These are phyloP conservation scores for Meyerozyma smithsonii DNA, from an alignment of 1,139 yeast species.

Conservation along the genomic window DNA sequence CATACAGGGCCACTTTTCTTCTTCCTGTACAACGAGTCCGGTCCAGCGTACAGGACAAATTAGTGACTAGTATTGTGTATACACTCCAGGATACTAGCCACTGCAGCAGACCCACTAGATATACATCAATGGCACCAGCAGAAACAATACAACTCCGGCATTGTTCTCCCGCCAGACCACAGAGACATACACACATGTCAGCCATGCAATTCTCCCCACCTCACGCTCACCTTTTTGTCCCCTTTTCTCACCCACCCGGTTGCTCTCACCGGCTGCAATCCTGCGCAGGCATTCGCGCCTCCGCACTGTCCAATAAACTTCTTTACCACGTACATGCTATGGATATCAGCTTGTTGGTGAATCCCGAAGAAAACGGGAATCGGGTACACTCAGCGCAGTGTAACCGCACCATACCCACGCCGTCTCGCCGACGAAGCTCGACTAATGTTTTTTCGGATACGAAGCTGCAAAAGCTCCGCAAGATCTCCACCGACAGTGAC, in stretches of 20 bases:
- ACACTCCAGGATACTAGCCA: too few relatives aligned
- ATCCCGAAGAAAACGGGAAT: not conserved
- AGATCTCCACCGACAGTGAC: constrained; percentile 1
- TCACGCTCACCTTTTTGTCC: not conserved
- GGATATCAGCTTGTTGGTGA: constrained; percentile 1
- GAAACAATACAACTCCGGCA: too few relatives aligned
- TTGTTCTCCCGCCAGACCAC: too few relatives aligned
- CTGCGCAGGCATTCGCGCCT: not conserved
- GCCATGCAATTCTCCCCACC: not conserved
- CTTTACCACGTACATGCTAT: not conserved
- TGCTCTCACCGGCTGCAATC: not conserved
- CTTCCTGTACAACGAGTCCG: too few relatives aligned
- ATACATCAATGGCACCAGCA: too few relatives aligned
- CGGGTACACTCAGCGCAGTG: not conserved
- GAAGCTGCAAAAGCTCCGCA: not conserved
- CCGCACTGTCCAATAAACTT: not conserved
- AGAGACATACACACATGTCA: not conserved
- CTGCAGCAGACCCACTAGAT: too few relatives aligned
- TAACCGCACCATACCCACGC: not conserved
- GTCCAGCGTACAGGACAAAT: too few relatives aligned
- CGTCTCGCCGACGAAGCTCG: not conserved
- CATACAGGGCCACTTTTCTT: too few relatives aligned
- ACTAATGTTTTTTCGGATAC: not conserved
- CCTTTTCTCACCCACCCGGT: not conserved
- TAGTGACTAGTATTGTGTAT: too few relatives aligned